Percentiles rank a stretch among this genome's conserved stretches.
phyloP scores from a whole-genome alignment of 345 rosid species.

The Eutrema yunnanense region DNA sequence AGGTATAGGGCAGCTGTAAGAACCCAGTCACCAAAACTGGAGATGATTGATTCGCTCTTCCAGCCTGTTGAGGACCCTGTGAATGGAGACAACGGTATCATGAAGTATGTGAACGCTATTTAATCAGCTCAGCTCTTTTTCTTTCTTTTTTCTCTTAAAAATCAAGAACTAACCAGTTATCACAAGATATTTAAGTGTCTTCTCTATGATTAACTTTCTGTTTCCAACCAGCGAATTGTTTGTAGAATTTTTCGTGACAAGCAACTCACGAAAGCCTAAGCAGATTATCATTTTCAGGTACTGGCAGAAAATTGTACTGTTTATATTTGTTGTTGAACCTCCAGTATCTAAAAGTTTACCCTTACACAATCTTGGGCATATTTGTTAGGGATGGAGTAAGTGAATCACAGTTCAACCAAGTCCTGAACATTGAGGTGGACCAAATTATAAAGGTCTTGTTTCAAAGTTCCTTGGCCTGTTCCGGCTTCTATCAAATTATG shows the following conservation, averaged over 20 bases:
- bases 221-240: slow-evolving; percentile 57
- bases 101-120: slow-evolving; percentile 47
- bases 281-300: slow-evolving; percentile 88
- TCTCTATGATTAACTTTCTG: neutral
- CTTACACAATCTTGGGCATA: neutral
- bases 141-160: neutral
- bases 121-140: neutral
- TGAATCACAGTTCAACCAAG: slow-evolving; percentile 84
- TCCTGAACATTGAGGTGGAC: slow-evolving; percentile 74
- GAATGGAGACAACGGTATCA: slow-evolving; percentile 69
- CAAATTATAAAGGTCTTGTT: slow-evolving; percentile 65
- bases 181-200: neutral
- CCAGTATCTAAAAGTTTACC: neutral
- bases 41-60: slow-evolving; percentile 85
- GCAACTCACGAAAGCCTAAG: slow-evolving; percentile 50
- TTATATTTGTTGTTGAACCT: neutral
- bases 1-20: slow-evolving; percentile 87
- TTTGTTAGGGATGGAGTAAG: slow-evolving; percentile 78
- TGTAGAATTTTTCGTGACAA: slow-evolving; percentile 55
- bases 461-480: neutral
- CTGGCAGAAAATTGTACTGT: neutral
- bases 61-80: slow-evolving; percentile 43
- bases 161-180: neutral
- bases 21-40: slow-evolving; percentile 72
- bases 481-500: slow-evolving; percentile 6